phyloP scores from a whole-genome alignment of 2,329 filamentous ascomycete species.

The Podosphaera fusca region DNA sequence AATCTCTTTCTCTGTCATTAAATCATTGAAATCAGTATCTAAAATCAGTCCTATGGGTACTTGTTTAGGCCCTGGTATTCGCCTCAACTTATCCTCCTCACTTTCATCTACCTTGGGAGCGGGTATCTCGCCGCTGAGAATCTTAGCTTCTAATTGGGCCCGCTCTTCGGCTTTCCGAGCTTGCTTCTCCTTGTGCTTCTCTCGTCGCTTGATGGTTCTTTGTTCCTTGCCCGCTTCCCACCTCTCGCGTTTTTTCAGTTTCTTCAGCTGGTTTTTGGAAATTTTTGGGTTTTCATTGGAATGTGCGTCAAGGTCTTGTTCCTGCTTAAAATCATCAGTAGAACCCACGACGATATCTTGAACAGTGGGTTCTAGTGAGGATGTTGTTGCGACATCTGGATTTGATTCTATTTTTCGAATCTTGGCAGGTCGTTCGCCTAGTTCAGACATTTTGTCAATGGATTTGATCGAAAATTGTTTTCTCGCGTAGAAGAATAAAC shows the following conservation, averaged over 20 bases:
- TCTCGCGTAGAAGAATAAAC: too few species aligned
- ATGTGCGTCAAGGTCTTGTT: neutral
- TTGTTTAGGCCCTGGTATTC: slow-evolving; percentile 19
- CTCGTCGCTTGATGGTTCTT: slow-evolving; percentile 28
- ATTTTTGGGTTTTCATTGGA: slow-evolving; percentile 18
- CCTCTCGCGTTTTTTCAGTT: slow-evolving; percentile 42
- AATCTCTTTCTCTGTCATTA: slow-evolving; percentile 72
- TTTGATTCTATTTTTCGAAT: slow-evolving; percentile 6
- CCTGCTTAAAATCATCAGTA: slow-evolving; percentile 1
- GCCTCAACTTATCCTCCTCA: neutral
- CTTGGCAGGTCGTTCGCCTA: slow-evolving; percentile 13
- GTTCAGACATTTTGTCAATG: slow-evolving; percentile 10
- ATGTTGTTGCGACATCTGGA: neutral
- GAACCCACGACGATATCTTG: neutral
- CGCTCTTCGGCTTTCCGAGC: slow-evolving; percentile 24
- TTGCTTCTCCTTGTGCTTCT: slow-evolving; percentile 26
- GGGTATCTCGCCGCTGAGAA: slow-evolving; percentile 10
- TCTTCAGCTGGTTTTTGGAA: slow-evolving; percentile 76
- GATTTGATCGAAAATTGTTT: neutral
- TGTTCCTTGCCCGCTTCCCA: slow-evolving; percentile 53
- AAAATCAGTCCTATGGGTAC: slow-evolving; percentile 63
- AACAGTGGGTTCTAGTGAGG: neutral
- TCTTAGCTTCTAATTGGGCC: slow-evolving; percentile 22
- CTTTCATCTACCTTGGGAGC: slow-evolving; percentile 3
- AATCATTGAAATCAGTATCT: slow-evolving; percentile 77